A percentile compares a stretch with the other conserved stretches of the same genome.
Evolutionary conservation across 2,329 filamentous ascomycete genomes (phyloP).

Genomic region (Fusarium domesticum): DNA sequence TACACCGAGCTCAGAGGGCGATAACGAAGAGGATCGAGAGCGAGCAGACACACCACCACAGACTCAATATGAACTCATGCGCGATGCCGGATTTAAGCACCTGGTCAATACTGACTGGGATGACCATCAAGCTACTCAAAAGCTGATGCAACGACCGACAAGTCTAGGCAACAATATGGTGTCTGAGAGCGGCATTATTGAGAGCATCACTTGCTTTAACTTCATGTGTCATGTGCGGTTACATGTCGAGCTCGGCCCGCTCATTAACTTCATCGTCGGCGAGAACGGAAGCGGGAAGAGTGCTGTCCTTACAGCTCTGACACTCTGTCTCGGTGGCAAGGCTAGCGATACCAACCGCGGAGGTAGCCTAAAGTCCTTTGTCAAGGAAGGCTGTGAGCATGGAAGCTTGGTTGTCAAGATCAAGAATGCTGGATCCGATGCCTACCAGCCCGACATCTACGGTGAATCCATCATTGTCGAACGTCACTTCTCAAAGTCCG

Average conservation of each 20-base stretch:
- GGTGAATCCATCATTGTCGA: slow-evolving; percentile 88
- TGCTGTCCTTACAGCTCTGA: slow-evolving; percentile 88
- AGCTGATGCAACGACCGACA: slow-evolving; percentile 50
- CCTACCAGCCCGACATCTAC: slow-evolving; percentile 79
- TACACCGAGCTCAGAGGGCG: slow-evolving; percentile 30
- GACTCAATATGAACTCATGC: slow-evolving; percentile 61
- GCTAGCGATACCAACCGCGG: slow-evolving; percentile 90
- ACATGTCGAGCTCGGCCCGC: slow-evolving; percentile 78
- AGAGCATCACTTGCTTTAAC: slow-evolving; percentile 82
- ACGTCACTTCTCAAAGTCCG: slow-evolving; percentile 74
- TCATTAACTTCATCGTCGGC: slow-evolving; percentile 97
- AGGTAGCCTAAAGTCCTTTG: slow-evolving; percentile 81
- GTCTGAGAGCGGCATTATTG: slow-evolving; percentile 81
- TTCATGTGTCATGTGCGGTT: slow-evolving; percentile 95
- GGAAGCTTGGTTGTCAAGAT: slow-evolving; percentile 77
- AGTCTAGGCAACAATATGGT: slow-evolving; percentile 65
- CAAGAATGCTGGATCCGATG: slow-evolving; percentile 83
- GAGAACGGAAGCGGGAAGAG: slow-evolving; percentile 98
- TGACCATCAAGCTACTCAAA: slow-evolving; percentile 63
- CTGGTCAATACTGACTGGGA: slow-evolving; percentile 55
- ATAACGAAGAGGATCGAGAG: slow-evolving; percentile 31
- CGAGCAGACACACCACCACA: slow-evolving; percentile 40
- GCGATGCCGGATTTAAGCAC: slow-evolving; percentile 58
- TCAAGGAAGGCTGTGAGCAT: slow-evolving; percentile 82
- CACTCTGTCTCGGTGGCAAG: slow-evolving; percentile 91